Conservation (phyloP, 208 protist species). For the Phytomonas sp. region DNA sequence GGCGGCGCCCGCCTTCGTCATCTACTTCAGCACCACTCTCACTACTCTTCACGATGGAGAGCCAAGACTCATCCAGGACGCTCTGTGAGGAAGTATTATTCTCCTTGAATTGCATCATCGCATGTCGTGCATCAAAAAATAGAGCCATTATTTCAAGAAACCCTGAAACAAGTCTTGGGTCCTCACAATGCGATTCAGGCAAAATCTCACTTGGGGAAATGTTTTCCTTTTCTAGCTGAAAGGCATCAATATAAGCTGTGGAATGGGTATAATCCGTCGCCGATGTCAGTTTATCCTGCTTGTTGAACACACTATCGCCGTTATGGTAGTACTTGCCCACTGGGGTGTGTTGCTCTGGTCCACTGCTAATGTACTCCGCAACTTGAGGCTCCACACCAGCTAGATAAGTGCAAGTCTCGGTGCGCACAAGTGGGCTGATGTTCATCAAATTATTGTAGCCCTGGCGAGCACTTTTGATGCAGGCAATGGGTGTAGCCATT, state of each 20-base stretch:
- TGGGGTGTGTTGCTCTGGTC: neutral
- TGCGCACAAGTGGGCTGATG: neutral
- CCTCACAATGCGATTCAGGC: neutral
- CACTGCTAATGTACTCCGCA: neutral
- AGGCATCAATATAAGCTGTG: neutral
- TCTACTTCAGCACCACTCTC: constrained; percentile 32
- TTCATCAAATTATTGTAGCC: neutral
- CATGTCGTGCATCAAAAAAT: constrained; percentile 28
- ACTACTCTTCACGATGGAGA: constrained; percentile 59
- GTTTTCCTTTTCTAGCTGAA: neutral
- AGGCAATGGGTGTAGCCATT: neutral
- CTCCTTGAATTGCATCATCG: constrained; percentile 54
- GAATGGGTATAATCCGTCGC: neutral
- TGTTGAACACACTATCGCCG: neutral
- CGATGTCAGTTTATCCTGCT: neutral
- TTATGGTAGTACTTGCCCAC: neutral
- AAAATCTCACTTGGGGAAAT: neutral
- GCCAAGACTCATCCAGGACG: constrained; percentile 73
- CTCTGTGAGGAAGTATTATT: constrained; percentile 27
- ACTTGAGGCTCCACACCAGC: neutral
- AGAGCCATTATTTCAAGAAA: constrained; percentile 27
- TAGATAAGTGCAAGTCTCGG: neutral
- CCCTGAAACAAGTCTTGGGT: constrained; percentile 9
- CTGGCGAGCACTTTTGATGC: neutral
- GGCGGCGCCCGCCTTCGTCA: constrained; percentile 26